Conservation (phyloP, 2,329 filamentous ascomycete genomes). For the Atkinsonella texensis region DNA sequence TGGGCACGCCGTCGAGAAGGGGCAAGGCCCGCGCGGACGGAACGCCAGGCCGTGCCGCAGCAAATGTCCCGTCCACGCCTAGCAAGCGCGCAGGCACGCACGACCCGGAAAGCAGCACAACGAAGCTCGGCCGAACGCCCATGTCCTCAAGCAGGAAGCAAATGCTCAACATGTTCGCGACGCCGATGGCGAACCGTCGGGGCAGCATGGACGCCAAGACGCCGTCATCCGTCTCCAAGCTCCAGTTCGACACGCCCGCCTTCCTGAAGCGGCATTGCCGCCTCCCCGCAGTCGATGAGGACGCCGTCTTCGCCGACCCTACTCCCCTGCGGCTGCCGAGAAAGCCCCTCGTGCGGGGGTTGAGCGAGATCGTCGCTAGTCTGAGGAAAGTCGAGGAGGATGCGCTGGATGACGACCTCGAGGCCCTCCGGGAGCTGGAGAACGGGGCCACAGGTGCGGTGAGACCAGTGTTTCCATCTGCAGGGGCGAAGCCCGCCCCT, state of each 20-base stretch:
- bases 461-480: slow-evolving; percentile 12
- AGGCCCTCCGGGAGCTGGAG: slow-evolving; percentile 62
- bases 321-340: slow-evolving; percentile 41
- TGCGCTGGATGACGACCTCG: slow-evolving; percentile 58
- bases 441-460: slow-evolving; percentile 23
- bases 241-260: slow-evolving; percentile 56
- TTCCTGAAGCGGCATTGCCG: slow-evolving; percentile 43
- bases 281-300: slow-evolving; percentile 44
- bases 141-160: slow-evolving; percentile 47
- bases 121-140: slow-evolving; percentile 34
- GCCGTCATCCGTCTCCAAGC: slow-evolving; percentile 39
- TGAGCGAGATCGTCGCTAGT: slow-evolving; percentile 63
- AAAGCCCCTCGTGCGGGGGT: slow-evolving; percentile 52
- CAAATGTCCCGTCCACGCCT: slow-evolving; percentile 29
- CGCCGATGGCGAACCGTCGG: slow-evolving; percentile 44
- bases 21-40: slow-evolving; percentile 13
- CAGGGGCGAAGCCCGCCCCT: slow-evolving; percentile 19
- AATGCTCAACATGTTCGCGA: slow-evolving; percentile 51
- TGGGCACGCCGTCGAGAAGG: slow-evolving; percentile 38
- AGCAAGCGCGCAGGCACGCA: slow-evolving; percentile 27
- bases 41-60: slow-evolving; percentile 6
- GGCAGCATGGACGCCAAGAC: slow-evolving; percentile 28
- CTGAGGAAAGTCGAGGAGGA: slow-evolving; percentile 60
- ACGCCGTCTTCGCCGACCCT: slow-evolving; percentile 35
- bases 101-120: slow-evolving; percentile 16